Conservation (phyloP, 148 eudicot genomes). For the Salicornia ramosissima region DNA sequence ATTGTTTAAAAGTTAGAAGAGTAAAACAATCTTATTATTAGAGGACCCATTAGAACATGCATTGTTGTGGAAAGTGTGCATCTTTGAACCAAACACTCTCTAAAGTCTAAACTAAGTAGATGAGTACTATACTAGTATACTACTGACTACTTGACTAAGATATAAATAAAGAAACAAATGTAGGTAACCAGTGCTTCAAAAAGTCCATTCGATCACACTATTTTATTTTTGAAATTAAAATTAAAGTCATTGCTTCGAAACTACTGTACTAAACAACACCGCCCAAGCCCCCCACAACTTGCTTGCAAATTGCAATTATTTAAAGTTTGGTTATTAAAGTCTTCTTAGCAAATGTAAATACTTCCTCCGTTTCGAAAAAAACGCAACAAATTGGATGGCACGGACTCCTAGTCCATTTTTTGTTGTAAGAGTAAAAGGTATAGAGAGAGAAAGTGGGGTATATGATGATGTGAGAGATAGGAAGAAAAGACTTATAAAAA, state of each 20-base stretch:
- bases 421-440: no score
- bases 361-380: no score
- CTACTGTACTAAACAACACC: neutral
- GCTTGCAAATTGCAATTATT: neutral
- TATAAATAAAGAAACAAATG: slow-evolving; percentile 1
- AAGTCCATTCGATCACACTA: slow-evolving; percentile 20
- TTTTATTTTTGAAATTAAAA: neutral
- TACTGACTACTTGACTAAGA: slow-evolving; percentile 11
- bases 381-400: no score
- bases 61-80: slow-evolving; percentile 9
- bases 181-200: slow-evolving; percentile 21
- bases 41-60: slow-evolving; percentile 16
- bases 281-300: neutral
- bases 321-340: neutral
- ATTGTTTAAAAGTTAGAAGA: neutral
- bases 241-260: slow-evolving; percentile 16
- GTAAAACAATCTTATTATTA: neutral
- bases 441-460: no score
- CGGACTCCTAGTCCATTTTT: no score
- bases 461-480: no score
- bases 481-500: no score
- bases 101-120: neutral
- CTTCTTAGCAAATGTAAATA: neutral
- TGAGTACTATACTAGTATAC: no score
- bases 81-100: slow-evolving; percentile 5